Base-by-base conservation (phyloP, 345 rosid genomes). In the Gossypium herbaceum region DNA sequence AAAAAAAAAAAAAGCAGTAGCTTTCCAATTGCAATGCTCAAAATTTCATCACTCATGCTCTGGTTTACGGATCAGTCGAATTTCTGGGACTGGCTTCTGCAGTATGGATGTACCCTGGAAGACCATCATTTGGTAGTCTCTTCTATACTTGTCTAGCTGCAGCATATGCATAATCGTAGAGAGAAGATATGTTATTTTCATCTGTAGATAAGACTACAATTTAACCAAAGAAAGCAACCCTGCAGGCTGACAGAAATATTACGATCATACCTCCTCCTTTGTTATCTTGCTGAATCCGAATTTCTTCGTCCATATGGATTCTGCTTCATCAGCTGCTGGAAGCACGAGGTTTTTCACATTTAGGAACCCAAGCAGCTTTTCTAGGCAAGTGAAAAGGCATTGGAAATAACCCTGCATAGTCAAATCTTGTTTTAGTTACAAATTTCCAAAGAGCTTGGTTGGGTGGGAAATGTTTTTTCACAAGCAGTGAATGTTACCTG, bases 321-420 rank as follows among this genome's bases (percentile, higher is more conserved):
- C 90, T 0, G 93, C 98, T 86, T 90, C 96, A 65, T 85, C 92
- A 19, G 98, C 97, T 15, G 98, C 95, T 12, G 98, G 99, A 75
- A 95, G 92, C 68, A 91, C 88, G 0, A 93, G 82, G 58, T 84
- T 81, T 83, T 87, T 89, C 74, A 93, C 92, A 12, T 86, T 82
- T 68, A 95, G 82, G 74, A 81, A 87, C 68, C 89, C 79, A 0
- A 95, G 88, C 59, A 95, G 89, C 80, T 82, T 85, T 82, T 95
- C 88, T 12, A 93, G 71, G 82, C 99, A 91, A 22, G 80, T 77
- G 80, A 93, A 95, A 27, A 95, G 78, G 63, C 90, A 84, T 71
- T 88, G 93, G 81, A 95, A 95, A 80, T 93, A 93, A 62, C 99
- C 99, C 99, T 95, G 78, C 79, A 86, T 17, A 27, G 65, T 1